phyloP scores from a whole-genome alignment of 2,329 filamentous ascomycete species.

The Sphaerulina populicola region DNA sequence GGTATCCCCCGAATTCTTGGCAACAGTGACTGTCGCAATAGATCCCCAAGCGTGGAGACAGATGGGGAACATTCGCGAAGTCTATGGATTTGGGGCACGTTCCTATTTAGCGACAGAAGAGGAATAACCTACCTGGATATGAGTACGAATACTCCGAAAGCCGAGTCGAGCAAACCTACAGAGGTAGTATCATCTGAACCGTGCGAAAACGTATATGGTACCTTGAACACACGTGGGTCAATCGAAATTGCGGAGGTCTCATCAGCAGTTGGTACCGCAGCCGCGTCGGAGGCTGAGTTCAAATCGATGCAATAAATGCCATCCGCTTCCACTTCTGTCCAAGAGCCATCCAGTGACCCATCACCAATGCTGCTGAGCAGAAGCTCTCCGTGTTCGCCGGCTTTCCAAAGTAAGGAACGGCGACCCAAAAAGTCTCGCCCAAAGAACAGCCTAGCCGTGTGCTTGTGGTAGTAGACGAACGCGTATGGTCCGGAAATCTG shows the following conservation, averaged over 20 bases:
- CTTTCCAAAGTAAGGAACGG: slow-evolving; percentile 61
- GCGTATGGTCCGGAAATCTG: slow-evolving; percentile 64
- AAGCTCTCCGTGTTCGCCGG: slow-evolving; percentile 46
- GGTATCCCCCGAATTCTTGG: slow-evolving; percentile 54
- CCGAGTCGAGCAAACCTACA: slow-evolving; percentile 19
- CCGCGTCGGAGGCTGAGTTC: not conserved
- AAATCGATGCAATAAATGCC: slow-evolving; percentile 66
- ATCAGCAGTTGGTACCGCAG: not conserved
- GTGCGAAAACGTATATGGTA: slow-evolving; percentile 16
- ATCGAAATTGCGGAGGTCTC: slow-evolving; percentile 2
- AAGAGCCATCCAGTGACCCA: slow-evolving; percentile 42
- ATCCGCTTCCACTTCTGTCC: slow-evolving; percentile 76
- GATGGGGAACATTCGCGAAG: slow-evolving; percentile 21
- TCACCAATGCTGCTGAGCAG: slow-evolving; percentile 65
- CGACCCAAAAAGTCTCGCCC: slow-evolving; percentile 81
- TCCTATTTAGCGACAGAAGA: slow-evolving; percentile 25
- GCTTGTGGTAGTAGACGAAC: slow-evolving; percentile 70
- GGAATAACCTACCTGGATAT: slow-evolving; percentile 32
- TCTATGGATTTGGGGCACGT: not conserved
- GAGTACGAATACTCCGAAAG: slow-evolving; percentile 22
- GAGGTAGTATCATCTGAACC: slow-evolving; percentile 7
- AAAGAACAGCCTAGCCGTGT: slow-evolving; percentile 59
- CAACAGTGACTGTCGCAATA: slow-evolving; percentile 25
- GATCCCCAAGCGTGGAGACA: slow-evolving; percentile 20
- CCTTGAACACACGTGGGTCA: slow-evolving; percentile 12